phyloP scores from a whole-genome alignment of 2,329 filamentous ascomycete genomes.

The Xylariaceae sp. region DNA sequence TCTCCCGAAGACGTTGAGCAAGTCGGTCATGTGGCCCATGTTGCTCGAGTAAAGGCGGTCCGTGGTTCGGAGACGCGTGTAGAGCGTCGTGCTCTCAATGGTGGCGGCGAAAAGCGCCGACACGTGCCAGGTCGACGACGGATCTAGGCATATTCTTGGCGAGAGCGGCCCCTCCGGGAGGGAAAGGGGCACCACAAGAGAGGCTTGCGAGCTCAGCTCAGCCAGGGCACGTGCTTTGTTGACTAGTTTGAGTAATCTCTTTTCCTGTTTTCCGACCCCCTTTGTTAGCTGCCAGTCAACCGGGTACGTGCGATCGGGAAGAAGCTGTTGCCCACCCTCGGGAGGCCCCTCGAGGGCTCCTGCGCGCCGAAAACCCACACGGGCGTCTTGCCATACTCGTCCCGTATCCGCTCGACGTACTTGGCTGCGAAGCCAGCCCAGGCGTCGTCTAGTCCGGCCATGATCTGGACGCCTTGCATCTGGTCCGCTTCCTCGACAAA shows the following conservation, averaged over 20 bases:
- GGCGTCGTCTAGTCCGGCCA: constrained; percentile 67
- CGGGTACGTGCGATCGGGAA: constrained; percentile 1
- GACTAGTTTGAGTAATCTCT: constrained; percentile 57
- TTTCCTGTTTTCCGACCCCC: constrained; percentile 49
- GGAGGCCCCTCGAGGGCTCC: constrained; percentile 47
- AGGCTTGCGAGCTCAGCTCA: constrained; percentile 63
- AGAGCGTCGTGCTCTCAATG: constrained; percentile 72
- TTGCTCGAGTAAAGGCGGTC: constrained; percentile 41
- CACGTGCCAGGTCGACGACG: constrained; percentile 68
- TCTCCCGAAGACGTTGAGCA: constrained; percentile 69
- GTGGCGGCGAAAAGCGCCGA: constrained; percentile 71
- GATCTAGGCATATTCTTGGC: constrained; percentile 53
- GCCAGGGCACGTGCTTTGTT: constrained; percentile 71
- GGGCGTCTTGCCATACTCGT: constrained; percentile 84
- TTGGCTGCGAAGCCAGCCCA: constrained; percentile 73
- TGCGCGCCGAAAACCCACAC: constrained; percentile 86
- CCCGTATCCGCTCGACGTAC: constrained; percentile 72
- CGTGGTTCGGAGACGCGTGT: constrained; percentile 58
- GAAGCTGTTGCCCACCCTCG: constrained; percentile 45
- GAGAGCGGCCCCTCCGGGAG: constrained; percentile 54
- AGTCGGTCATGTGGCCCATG: constrained; percentile 58
- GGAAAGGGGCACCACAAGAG: constrained; percentile 71
- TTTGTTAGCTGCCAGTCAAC: constrained; percentile 2
- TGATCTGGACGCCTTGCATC: constrained; percentile 79
- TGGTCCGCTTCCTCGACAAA: constrained; percentile 93